Percentiles rank a stretch among this genome's conserved stretches.
Conservation (phyloP, 73 alveolate species). For the Halteria grandinella region DNA sequence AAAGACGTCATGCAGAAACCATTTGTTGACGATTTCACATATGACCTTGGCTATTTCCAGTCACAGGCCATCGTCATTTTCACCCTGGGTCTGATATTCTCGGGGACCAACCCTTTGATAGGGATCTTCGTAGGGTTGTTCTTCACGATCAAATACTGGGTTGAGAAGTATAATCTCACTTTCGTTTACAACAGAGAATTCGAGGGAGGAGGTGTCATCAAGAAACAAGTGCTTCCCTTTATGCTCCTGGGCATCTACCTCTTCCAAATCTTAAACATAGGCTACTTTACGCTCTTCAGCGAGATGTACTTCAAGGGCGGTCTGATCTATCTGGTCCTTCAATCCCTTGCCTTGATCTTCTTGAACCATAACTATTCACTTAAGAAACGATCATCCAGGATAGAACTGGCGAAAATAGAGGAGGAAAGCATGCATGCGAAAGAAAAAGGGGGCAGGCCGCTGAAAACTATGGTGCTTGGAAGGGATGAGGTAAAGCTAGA, state of each 20-base stretch:
- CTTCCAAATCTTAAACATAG: constrained; percentile 36
- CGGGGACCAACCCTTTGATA: constrained; percentile 28
- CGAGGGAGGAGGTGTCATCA: constrained; percentile 54
- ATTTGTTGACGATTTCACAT: constrained; percentile 46
- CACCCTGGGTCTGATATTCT: constrained; percentile 27
- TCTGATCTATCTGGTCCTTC: constrained; percentile 5
- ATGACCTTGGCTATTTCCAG: constrained; percentile 47
- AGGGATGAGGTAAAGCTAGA: background rate
- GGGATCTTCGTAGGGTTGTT: constrained; percentile 23
- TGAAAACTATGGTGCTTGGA: background rate
- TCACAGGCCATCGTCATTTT: constrained; percentile 46
- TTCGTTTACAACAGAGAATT: constrained; percentile 47
- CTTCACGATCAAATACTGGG: constrained; percentile 12
- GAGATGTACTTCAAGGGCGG: constrained; percentile 42
- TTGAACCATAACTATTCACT: background rate
- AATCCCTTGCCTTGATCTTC: constrained; percentile 16
- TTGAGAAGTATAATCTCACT: constrained; percentile 46
- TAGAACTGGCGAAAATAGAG: background rate
- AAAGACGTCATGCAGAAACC: constrained; percentile 18
- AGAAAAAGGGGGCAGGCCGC: background rate
- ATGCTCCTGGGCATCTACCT: constrained; percentile 17
- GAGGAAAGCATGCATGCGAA: background rate
- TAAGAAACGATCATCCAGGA: constrained; percentile 23
- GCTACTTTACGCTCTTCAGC: constrained; percentile 6
- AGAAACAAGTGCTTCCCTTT: constrained; percentile 36